These are phyloP conservation scores for Scenedesmus sp. DNA, from an alignment of 163 green algal genomes.

Conservation along the genomic window DNA sequence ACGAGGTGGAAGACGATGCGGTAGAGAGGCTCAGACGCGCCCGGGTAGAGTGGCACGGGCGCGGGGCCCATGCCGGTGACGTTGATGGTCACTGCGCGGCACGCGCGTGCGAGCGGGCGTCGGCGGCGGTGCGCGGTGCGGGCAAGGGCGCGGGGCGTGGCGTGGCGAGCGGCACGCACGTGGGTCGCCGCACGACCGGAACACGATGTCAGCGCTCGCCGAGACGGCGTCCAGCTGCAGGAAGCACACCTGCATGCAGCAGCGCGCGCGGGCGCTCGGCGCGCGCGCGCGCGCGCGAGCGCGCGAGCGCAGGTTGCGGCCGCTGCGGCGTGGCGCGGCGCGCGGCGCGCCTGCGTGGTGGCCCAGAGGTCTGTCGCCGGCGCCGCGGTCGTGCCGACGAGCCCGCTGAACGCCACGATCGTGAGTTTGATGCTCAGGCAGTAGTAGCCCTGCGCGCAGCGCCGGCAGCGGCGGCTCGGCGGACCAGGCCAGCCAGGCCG, in stretches of 20 bases:
- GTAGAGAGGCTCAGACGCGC: not conserved
- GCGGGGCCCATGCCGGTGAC: not conserved
- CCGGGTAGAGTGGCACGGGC: not conserved
- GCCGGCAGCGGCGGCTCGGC: not conserved
- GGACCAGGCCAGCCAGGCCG: not conserved
- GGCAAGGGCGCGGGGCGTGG: too few species aligned
- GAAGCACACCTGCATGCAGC: conserved; percentile 24
- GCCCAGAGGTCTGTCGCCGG: conserved; percentile 3
- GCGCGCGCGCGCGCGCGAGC: too few species aligned
- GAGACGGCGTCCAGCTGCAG: conserved; percentile 6
- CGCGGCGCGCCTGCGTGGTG: conserved; percentile 10
- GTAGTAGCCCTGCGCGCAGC: conserved; percentile 1
- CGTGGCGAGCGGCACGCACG: too few species aligned
- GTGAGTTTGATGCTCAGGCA: conserved; percentile 11
- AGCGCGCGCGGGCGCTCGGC: too few species aligned
- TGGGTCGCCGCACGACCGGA: conserved; percentile 3
- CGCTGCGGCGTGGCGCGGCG: too few species aligned
- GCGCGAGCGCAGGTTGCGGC: too few species aligned
- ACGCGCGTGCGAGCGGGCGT: too few species aligned
- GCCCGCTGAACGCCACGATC: not conserved
- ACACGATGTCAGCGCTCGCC: not conserved
- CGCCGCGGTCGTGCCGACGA: not conserved
- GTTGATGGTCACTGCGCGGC: conserved; percentile 10
- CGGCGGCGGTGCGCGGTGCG: too few species aligned
- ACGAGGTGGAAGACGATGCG: not conserved